Evolutionary conservation across 495 filamentous ascomycete genomes (phyloP).

Genomic region (Neurospora tetrasperma): DNA sequence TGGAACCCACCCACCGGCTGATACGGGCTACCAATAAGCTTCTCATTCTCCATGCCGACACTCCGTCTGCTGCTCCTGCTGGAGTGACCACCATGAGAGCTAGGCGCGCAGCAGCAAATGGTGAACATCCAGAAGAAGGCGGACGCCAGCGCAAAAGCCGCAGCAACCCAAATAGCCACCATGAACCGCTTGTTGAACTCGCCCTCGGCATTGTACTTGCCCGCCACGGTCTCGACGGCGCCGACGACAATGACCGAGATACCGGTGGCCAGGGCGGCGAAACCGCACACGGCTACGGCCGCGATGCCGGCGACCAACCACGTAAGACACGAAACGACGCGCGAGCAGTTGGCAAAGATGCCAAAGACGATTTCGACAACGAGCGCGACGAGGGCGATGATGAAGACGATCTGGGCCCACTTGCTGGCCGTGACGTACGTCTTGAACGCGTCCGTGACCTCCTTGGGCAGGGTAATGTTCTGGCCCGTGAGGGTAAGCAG

Average conservation of each 20-base stretch:
- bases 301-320: constrained; percentile 39
- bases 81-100: constrained; percentile 16
- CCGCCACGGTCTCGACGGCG: constrained; percentile 52
- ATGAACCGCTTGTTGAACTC: constrained; percentile 58
- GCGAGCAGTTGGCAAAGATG: constrained; percentile 52
- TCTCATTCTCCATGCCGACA: constrained; percentile 27
- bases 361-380: constrained; percentile 69
- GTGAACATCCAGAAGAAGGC: constrained; percentile 83
- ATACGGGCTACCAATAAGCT: constrained; percentile 36
- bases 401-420: constrained; percentile 74
- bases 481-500: constrained; percentile 30
- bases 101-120: constrained; percentile 72
- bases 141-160: constrained; percentile 60
- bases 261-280: constrained; percentile 50
- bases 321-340: constrained; percentile 37
- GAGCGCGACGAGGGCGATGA: constrained; percentile 58
- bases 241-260: constrained; percentile 54
- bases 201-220: constrained; percentile 55
- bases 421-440: constrained; percentile 61
- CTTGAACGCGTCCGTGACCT: constrained; percentile 54
- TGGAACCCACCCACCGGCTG: constrained; percentile 32
- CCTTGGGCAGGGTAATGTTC: constrained; percentile 46
- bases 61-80: constrained; percentile 6
- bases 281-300: constrained; percentile 50
- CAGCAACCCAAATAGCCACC: constrained; percentile 64